phyloP scores from a whole-genome alignment of 2,329 filamentous ascomycete species.

The Talaromyces verruculosus region DNA sequence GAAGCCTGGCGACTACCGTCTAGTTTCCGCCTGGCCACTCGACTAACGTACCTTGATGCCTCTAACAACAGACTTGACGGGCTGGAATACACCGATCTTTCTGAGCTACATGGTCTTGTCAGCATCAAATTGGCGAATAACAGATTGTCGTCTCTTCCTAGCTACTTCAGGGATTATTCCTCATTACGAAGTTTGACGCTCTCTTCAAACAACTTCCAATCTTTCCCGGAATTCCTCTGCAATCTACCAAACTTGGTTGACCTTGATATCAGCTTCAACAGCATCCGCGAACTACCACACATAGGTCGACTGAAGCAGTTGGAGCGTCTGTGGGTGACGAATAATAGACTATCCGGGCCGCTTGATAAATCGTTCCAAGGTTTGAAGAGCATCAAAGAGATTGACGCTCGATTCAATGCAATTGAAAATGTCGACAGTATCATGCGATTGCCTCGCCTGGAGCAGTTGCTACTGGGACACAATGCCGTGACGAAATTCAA shows the following conservation, averaged over 20 bases:
- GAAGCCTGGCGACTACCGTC: constrained; percentile 82
- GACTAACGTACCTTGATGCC: constrained; percentile 84
- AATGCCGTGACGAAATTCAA: constrained; percentile 89
- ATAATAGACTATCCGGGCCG: constrained; percentile 78
- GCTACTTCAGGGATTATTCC: constrained; percentile 78
- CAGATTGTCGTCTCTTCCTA: constrained; percentile 72
- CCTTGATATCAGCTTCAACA: constrained; percentile 95
- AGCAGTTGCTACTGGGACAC: constrained; percentile 86
- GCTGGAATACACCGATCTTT: constrained; percentile 78
- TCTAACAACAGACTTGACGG: constrained; percentile 92
- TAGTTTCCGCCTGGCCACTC: constrained; percentile 76
- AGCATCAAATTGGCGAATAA: constrained; percentile 96
- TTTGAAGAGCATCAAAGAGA: constrained; percentile 76
- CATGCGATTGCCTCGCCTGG: constrained; percentile 77
- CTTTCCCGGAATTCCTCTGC: constrained; percentile 83
- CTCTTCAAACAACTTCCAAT: constrained; percentile 86
- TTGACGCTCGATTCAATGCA: constrained; percentile 91
- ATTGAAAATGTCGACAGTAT: constrained; percentile 87
- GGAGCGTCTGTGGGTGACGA: constrained; percentile 91
- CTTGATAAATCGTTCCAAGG: constrained; percentile 72
- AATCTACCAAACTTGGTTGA: constrained; percentile 81
- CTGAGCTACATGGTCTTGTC: constrained; percentile 71
- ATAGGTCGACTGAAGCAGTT: constrained; percentile 77
- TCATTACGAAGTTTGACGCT: constrained; percentile 81
- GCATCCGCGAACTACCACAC: constrained; percentile 73